Evolutionary conservation across 1,284 basidiomycete species (phyloP), one percentile per base, ranked within the genome.

Genomic region (Cutaneotrichosporon dermatis): DNA sequence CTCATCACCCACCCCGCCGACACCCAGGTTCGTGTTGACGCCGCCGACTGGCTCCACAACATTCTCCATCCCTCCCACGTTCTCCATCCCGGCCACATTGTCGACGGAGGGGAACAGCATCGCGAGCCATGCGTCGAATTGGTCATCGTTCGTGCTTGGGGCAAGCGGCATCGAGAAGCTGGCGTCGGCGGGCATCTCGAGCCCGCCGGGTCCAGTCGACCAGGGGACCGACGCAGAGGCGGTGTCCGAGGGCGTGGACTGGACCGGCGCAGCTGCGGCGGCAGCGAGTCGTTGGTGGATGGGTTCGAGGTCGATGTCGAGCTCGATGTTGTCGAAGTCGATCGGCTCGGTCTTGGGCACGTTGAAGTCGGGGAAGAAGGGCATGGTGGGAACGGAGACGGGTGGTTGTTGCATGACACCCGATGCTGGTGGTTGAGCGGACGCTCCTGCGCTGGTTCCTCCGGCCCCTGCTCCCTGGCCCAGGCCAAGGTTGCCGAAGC

Each of bases 111-210:
- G 59, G 59, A 60, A 60, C 33, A 60, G 59, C 54, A 57, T 57
- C 34, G 59, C 59, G 16, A 60, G 54, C 59, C 59, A 60, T 13
- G 55, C 55, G 16, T 60, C 59, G 16, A 60, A 60, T 45, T 60
- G 55, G 44, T 56, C 59, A 40, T 60, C 59, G 45, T 54, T 54
- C 6, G 50, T 46, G 12, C 50, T 48, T 4, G 51, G 59, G 12
- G 45, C 51, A 1, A 55, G 34, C 10, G 54, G 54, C 43, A 51
- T 45, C 33, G 48, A 35, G 10, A 41, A 40, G 36, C 33, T 8
- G 12, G 50, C 8, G 4, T 46, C 43, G 33, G 39, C 8, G 5
- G 46, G 36, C 49, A 51, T 51, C 36, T 51, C 49, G 36, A 51
- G 16, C 9, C 49, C 49, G 49, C 49, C 49, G 3, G n/a, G 36